These are phyloP conservation scores for Populus pruinosa DNA, from an alignment of 345 rosid genomes.

Conservation along the genomic window DNA sequence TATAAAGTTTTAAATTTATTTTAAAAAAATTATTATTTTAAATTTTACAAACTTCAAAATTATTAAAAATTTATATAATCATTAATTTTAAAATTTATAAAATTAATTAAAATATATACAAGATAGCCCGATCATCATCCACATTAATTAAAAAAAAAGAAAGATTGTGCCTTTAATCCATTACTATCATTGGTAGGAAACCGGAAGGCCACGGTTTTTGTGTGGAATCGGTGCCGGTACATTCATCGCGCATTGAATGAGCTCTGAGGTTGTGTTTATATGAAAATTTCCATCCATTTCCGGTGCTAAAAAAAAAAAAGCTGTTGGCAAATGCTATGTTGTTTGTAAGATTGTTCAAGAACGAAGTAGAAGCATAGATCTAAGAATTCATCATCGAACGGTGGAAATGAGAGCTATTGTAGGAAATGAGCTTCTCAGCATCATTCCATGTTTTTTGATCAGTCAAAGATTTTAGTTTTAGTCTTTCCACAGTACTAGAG, in stretches of 20 bases:
- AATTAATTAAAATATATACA: too few species aligned
- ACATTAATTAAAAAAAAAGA: too few species aligned
- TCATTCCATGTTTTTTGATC: too few species aligned
- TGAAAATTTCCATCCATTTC: conserved; percentile 30
- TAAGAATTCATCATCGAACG: conserved; percentile 17
- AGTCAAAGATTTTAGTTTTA: too few species aligned
- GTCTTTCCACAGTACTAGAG: too few species aligned
- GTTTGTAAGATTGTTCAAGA: conserved; percentile 35
- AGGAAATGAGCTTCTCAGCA: not conserved
- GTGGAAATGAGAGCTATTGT: not conserved
- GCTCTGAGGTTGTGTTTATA: not conserved
- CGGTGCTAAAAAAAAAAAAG: not conserved
- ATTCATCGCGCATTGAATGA: not conserved
- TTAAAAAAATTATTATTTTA: too few species aligned
- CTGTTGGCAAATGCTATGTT: conserved; percentile 7
- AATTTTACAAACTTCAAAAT: too few species aligned
- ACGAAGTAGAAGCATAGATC: conserved; percentile 14
- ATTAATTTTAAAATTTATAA: too few species aligned
- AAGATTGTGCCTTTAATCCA: not conserved
- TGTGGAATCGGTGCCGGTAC: not conserved
- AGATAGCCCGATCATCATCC: too few species aligned
- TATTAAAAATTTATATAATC: too few species aligned
- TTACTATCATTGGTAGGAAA: not conserved
- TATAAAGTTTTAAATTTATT: too few species aligned
- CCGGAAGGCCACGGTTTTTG: not conserved